Evolutionary conservation across 1,284 basidiomycete species (phyloP), one percentile per base, ranked within the genome.

Genomic region (Austroboletus sp.): DNA sequence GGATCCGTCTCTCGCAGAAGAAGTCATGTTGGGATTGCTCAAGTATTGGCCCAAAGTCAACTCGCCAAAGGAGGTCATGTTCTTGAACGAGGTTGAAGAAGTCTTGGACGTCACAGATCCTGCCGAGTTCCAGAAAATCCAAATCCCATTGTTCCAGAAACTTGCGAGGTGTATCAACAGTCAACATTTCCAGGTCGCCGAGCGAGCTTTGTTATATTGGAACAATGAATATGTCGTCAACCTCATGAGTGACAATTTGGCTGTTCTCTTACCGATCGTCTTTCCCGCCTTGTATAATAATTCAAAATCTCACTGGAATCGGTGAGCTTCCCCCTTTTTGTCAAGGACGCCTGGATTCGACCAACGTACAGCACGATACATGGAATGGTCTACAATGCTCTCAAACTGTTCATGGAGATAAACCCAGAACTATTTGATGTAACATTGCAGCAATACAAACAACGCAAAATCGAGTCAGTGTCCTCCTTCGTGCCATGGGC

Each of bases 31-130:
- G 45, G 96, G 96, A 15, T 74, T 99, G 16, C 76, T 99, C 63
- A 88, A 89, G 62, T 99, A 82, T 71, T 99, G 96, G 96, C 96
- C 96, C 36, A 98, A 98, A 70, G 95, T 98, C 59, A 98, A 98
- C 69, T 95, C 91, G 39, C 94, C 93, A n/a, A 99, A 99, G 70
- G 96, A 98, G 67, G 96, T 98, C 69, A 98, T 99, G 96, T 98
- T 92, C 74, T 75, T 99, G 54, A 98, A 98, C 70, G 96, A 99
- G 73, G 92, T 98, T 48, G 96, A 99, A 68, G 96, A 99, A 72
- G 91, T 99, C 15, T 72, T 99, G 51, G 96, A 99, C 66, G 96
- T 98, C 46, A 98, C 98, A 58, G 95, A 98, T 66, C 91, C 93
- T 7, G 78, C 77, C 49, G 95, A 98, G 68, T 99, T 98, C 71